phyloP scores from a whole-genome alignment of 1,284 basidiomycete species.

The Naganishia sp. region DNA sequence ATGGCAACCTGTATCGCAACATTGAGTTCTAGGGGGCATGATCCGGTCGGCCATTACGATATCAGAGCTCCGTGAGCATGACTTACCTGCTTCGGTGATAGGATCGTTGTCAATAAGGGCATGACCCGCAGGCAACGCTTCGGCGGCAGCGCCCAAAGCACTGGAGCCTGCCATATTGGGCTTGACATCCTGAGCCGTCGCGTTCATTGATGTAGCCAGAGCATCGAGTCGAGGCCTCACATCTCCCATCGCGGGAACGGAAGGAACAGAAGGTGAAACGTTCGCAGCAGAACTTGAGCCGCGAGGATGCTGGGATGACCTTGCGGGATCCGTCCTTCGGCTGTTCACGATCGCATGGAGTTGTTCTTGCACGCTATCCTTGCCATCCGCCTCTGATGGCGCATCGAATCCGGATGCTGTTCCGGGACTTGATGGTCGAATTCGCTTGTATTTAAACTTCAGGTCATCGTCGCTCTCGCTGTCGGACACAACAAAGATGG shows the following conservation, averaged over 20 bases:
- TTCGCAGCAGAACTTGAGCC: conserved; percentile 8
- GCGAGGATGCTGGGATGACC: not conserved
- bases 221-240: conserved; percentile 7
- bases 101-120: not conserved
- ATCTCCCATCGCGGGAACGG: not conserved
- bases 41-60: not conserved
- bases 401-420: not conserved
- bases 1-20: conserved; percentile 13
- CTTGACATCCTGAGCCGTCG: not conserved
- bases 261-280: not conserved
- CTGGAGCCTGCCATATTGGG: not conserved
- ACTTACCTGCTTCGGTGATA: conserved; percentile 14
- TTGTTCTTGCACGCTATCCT: not conserved
- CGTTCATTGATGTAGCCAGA: not conserved
- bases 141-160: not conserved
- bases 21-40: conserved; percentile 12
- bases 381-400: not conserved
- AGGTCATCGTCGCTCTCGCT: conserved; percentile 23
- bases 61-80: no score
- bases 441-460: conserved; percentile 19
- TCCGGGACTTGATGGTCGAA: conserved; percentile 4
- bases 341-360: conserved; percentile 11
- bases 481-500: conserved; percentile 21
- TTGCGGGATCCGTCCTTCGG: not conserved
- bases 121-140: not conserved